phyloP scores from a whole-genome alignment of 1,284 basidiomycete genomes.

The Ganoderma sinense region DNA sequence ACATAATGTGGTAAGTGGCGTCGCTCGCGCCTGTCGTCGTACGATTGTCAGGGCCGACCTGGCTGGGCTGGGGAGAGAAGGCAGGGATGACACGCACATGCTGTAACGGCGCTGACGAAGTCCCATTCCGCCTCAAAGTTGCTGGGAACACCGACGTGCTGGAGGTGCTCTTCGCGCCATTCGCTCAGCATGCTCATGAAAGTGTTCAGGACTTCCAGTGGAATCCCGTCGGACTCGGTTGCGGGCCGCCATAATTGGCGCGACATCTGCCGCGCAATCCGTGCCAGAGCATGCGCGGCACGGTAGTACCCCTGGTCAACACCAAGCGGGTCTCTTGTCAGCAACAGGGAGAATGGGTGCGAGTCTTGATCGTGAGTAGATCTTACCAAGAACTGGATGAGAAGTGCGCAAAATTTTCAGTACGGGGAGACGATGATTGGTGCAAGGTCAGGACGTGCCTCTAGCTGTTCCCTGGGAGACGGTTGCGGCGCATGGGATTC shows the following conservation, averaged over 20 bases:
- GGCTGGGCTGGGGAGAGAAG: not conserved
- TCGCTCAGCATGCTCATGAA: conserved; percentile 69
- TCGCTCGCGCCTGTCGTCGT: conserved; percentile 74
- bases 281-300: conserved; percentile 82
- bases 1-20: conserved; percentile 90
- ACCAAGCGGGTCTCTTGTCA: conserved; percentile 17
- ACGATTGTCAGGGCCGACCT: conserved; percentile 9
- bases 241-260: conserved; percentile 80
- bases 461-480: conserved; percentile 76
- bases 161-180: conserved; percentile 83
- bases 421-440: not conserved
- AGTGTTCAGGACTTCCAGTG: conserved; percentile 64
- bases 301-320: conserved; percentile 73
- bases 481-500: conserved; percentile 58
- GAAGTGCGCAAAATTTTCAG: conserved; percentile 4
- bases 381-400: conserved; percentile 47
- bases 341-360: conserved; percentile 11
- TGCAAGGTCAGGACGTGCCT: conserved; percentile 52
- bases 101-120: conserved; percentile 83
- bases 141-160: conserved; percentile 83
- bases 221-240: conserved; percentile 79
- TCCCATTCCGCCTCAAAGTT: conserved; percentile 89
- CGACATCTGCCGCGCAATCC: conserved; percentile 81
- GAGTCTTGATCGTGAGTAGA: conserved; percentile 23
- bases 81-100: conserved; percentile 55